A percentile compares a stretch with the other conserved stretches of the same genome.
Conservation (phyloP, 2,329 filamentous ascomycete genomes). For the Claviceps sp. region DNA sequence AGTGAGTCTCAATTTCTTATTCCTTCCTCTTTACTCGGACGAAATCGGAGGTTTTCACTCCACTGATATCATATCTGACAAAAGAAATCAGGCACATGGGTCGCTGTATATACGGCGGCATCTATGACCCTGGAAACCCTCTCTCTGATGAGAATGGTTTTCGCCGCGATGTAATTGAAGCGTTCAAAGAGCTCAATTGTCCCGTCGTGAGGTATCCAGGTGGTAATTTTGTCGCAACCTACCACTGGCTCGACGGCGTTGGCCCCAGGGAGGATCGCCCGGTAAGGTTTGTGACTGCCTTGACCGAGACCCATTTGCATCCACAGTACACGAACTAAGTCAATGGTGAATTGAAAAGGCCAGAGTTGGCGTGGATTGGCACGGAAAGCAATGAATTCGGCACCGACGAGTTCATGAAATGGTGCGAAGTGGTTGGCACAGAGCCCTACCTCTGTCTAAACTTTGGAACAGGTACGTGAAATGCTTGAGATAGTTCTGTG, state of each 20-base stretch:
- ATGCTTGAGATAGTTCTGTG: not conserved
- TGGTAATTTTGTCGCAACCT: not conserved
- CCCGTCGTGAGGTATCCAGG: not conserved
- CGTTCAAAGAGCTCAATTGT: slow-evolving; percentile 1
- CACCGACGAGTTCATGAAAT: slow-evolving; percentile 1
- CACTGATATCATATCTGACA: not conserved
- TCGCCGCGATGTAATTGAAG: not conserved
- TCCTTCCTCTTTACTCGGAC: not conserved
- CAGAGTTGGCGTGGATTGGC: not conserved
- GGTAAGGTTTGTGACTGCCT: not conserved
- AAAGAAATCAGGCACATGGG: not conserved
- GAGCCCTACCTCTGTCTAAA: not conserved
- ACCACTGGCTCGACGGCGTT: not conserved
- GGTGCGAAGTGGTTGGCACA: not conserved
- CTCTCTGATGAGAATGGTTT: not conserved
- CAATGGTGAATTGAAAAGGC: not conserved
- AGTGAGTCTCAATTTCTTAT: not conserved
- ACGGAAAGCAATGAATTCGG: not conserved
- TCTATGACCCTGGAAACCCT: not conserved
- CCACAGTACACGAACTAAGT: not conserved
- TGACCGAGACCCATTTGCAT: not conserved
- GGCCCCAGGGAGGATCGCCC: not conserved
- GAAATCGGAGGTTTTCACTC: not conserved
- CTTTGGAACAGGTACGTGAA: not conserved
- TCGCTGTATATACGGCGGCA: not conserved